Base-by-base conservation (phyloP, 108 stramenopile genomes). In the Cyclotella baltica region DNA sequence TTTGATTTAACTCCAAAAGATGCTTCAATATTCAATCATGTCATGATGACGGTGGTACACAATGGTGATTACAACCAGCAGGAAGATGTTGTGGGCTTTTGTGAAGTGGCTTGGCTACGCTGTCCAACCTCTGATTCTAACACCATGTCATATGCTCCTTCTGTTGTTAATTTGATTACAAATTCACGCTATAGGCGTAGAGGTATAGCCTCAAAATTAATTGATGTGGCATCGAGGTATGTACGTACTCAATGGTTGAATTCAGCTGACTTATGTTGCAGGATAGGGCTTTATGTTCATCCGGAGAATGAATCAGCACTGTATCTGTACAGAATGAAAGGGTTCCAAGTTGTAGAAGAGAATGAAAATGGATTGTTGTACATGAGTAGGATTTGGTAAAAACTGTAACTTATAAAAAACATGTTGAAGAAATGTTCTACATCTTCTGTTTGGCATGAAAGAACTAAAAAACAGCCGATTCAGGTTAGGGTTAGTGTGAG, bases 21-120 rank as follows among this genome's bases (percentile, higher is more conserved):
- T 63, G 18, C 77, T 0, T 51, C 71, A 10, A 65, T 87, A 83
- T 58, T 93, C 23, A 77, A 88, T 46, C 93, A 93, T 67, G 79
- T 74, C 55, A 91, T 91, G 89, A 70, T 91, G 43, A 90, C 93
- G 11, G 90, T 87, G 0, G 81, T 81, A 70, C 84, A 89, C 56
- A 35, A 4, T 13, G 2, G 27, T 6, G 27, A 25, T 35, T 34
- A 15, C 53, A 43, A 43, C 25, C 11, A 25, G 11, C 22, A 27
- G 25, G 55, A 56, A 2, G 55, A 56, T 56, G 55, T 56, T 5
- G 61, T 62, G 1, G 61, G 64, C n/a, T 47, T 65, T 20, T 47
- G 46, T 19, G 46, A 65, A 27, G 70, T 94, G 31, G 91, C 89
- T 27, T 88, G 82, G 88, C 50, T 93, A 18, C 72, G 72, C 4